These are phyloP conservation scores for Gossypium australe DNA, from an alignment of 345 rosid species.

Conservation along the genomic window DNA sequence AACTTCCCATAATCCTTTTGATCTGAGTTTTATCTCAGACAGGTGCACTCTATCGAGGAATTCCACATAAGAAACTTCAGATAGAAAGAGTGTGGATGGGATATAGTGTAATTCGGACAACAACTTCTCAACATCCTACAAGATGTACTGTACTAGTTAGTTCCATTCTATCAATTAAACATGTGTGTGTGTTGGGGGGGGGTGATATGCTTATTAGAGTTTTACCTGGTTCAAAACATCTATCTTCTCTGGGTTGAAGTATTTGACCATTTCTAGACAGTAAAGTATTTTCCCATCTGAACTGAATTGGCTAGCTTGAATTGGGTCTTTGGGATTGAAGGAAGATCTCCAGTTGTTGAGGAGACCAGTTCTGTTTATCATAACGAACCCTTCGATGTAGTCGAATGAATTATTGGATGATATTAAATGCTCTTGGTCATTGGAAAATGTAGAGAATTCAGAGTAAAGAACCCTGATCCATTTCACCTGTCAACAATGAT, in stretches of 20 bases:
- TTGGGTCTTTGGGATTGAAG: conserved; percentile 64
- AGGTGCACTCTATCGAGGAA: conserved; percentile 87
- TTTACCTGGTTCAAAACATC: conserved; percentile 46
- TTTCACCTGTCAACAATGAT: conserved; percentile 52
- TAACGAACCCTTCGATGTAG: conserved; percentile 87
- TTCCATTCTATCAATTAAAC: conserved; percentile 1
- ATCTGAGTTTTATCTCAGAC: conserved; percentile 60
- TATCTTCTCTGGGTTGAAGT: conserved; percentile 55
- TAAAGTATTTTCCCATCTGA: conserved; percentile 76
- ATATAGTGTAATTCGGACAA: conserved; percentile 64
- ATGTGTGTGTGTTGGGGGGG: background rate
- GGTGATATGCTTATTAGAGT: background rate
- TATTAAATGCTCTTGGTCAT: conserved; percentile 78
- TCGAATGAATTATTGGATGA: conserved; percentile 55
- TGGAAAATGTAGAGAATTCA: conserved; percentile 71
- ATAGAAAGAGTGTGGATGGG: conserved; percentile 59
- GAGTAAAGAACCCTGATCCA: conserved; percentile 89
- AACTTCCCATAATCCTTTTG: conserved; percentile 83
- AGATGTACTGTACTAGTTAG: background rate
- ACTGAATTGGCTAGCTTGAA: conserved; percentile 61
- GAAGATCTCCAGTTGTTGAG: conserved; percentile 82
- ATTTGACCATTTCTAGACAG: conserved; percentile 79
- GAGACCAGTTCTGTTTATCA: conserved; percentile 69
- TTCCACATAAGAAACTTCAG: conserved; percentile 66
- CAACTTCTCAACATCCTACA: conserved; percentile 51